Base-by-base conservation (phyloP, 306 rosid species). In the Senna siamea region DNA sequence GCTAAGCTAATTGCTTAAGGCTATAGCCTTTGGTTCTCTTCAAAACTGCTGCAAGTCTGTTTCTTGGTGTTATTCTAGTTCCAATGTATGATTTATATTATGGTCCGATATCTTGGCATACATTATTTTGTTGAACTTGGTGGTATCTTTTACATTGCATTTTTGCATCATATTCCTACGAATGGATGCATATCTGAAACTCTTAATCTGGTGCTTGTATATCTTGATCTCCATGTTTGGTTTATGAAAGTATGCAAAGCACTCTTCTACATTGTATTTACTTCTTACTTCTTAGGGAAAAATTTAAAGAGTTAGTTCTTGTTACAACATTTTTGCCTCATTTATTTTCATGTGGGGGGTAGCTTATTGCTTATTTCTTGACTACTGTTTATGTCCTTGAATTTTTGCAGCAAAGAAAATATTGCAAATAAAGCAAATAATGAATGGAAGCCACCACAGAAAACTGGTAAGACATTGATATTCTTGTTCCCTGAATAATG, bases 361-460 rank as follows among this genome's bases (percentile, higher is more conserved):
- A 51, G 18, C 26, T 18, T 66, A n/a, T 69, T 56, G 47, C 15
- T 79, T 40, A 43, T 62, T 68, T 64, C 46, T n/a, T 82, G 46
- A 66, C 41, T 6, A 41, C 12, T 78, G 38, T 68, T 53, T 78
- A 34, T 28, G 23, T 75, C 59, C 7, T 52, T 32, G 66, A 69
- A 80, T 72, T 38, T 80, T 76, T 85, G 74, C 84, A 92, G 98
- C 90, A 88, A 88, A 68, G 96, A 90, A 81, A 79, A 68, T 74
- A 75, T 70, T 79, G 71, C 71, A 56, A 83, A 70, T 64, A 85
- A 92, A 86, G 75, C 82, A 70, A 79, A 69, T 74, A 80, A 73
- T 30, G 96, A 87, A 70, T 85, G 80, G 87, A 89, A 83, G 82
- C 81, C 92, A 74, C 76, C 96, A 52, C 85, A 85, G 71, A 82